Evolutionary conservation across 345 rosid genomes (phyloP).

Genomic region (Acer campestre): DNA sequence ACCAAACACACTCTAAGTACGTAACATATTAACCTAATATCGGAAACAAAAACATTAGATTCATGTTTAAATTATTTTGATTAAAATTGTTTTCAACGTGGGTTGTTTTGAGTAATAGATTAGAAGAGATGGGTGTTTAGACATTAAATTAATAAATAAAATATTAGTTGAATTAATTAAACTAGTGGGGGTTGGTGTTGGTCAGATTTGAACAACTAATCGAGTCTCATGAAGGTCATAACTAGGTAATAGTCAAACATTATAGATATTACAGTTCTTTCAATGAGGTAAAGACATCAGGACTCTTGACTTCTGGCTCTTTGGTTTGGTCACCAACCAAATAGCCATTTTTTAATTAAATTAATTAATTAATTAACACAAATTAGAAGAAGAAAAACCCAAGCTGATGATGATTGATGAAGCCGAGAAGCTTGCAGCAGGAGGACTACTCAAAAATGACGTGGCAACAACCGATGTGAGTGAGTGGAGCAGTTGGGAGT

Average conservation of each 20-base stretch:
- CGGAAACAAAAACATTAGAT: too few species aligned
- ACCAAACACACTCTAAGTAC: too few species aligned
- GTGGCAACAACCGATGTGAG: neutral
- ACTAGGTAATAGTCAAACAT: neutral
- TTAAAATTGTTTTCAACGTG: too few species aligned
- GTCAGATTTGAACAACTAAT: neutral
- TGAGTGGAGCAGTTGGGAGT: constrained; percentile 10
- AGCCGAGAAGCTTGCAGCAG: neutral
- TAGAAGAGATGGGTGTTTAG: too few species aligned
- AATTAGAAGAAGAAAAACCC: neutral
- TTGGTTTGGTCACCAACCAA: constrained; percentile 4
- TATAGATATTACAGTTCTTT: neutral
- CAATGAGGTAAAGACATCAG: neutral
- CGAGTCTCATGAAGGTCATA: too few species aligned
- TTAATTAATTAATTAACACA: too few species aligned
- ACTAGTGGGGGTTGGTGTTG: neutral
- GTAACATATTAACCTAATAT: too few species aligned
- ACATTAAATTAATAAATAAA: too few species aligned
- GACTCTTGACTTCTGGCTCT: too few species aligned
- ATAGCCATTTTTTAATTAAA: too few species aligned
- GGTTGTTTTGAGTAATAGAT: too few species aligned
- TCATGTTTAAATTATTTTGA: too few species aligned
- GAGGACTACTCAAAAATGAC: neutral
- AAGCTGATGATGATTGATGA: neutral
- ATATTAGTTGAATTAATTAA: neutral